Evolutionary conservation across 148 eudicot genomes (phyloP), one percentile per base, ranked within the genome.

Genomic region (Fagopyrum esculentum): DNA sequence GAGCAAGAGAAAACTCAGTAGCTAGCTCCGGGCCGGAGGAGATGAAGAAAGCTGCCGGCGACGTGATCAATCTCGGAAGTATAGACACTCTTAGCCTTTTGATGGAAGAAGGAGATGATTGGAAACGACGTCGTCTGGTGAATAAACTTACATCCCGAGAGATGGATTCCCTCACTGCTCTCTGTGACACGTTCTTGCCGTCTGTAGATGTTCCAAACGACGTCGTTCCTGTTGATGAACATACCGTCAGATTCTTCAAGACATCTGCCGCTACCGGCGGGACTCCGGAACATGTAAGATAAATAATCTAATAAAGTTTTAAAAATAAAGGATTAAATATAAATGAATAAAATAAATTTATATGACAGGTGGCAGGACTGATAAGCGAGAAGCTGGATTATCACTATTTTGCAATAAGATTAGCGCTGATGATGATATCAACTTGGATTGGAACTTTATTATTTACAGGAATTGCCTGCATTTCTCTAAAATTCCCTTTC

Each of bases 171-270:
- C 83, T 89, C 45, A 71, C 78, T 4, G 90, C 90, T 44, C 55
- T 89, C 4, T 85, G 93, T 17, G 90, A 89, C 86, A 82, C 92
- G 49, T 75, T 85, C 61, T 44, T 89, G 57, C 87, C 92, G 6
- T 77, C 85, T 19, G 47, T 89, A 5, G 68, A 83, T 4, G 66
- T 78, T 16, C 79, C 78, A 8, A 52, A 78, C 13, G 40, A 9
- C 48, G n/a, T 45, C 35, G 52, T 71, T 9, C 5, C 0, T 2
- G 6, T 29, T 29, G 75, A 60, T 35, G 78, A 83, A 10, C 78
- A 84, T 0, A 47, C 77, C 9, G 57, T 74, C 8, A 66, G 60
- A 2, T 86, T 84, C 75, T 84, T 54, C 45, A 83, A 71, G 48
- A 83, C 89, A 35, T 87, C 94, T 2, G 87, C 91, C 44, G 82